Evolutionary conservation across 1,139 yeast species (phyloP), one percentile per base, ranked within the genome.

Genomic region (Arxiozyma heterogenica): DNA sequence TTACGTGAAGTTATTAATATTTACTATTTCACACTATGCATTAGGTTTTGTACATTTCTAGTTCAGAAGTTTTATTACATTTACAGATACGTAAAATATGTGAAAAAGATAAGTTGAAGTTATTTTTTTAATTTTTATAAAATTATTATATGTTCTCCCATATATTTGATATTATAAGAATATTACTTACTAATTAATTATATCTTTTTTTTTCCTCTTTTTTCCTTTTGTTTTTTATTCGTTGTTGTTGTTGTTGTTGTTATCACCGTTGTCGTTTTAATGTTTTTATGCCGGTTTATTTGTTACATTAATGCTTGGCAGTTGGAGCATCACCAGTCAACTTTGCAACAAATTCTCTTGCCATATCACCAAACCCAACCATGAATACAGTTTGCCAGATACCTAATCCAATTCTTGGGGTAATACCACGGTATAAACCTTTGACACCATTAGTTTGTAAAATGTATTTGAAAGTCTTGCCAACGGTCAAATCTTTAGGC

Each of bases 311-410:
- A 59, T 76, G 79, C 59, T 73, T 74, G 18, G 77, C 81, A 47
- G 65, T 74, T 46, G 82, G 82, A 47, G 62, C 67, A 60, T 80
- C 81, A 53, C 84, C 84, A 5, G 86, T 81, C 57, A 82, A 53
- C 57, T 72, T 76, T 34, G 77, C 85, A 50, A 83, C 83, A 54
- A 77, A 75, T 54, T 82, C 87, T 68, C 80, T 83, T 46, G 88
- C 88, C 72, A 90, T 87, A 70, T 93, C 98, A 68, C 98, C 98
- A 62, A 93, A 83, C n/a, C 96, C 97, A 57, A 93, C 98, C 98
- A 93, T 93, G 72, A 95, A 93, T 50, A 93, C 89, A 2, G 98
- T 93, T 76, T 93, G 98, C 97, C 98, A 93, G 59, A 93, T 86
- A 61, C 98, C 95, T 63, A 93, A 79, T 54, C 96, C 97, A 61